Evolutionary conservation across 2,329 filamentous ascomycete genomes (phyloP), one percentile per base, ranked within the genome.

Genomic region (Lasiodiplodia theobromae): DNA sequence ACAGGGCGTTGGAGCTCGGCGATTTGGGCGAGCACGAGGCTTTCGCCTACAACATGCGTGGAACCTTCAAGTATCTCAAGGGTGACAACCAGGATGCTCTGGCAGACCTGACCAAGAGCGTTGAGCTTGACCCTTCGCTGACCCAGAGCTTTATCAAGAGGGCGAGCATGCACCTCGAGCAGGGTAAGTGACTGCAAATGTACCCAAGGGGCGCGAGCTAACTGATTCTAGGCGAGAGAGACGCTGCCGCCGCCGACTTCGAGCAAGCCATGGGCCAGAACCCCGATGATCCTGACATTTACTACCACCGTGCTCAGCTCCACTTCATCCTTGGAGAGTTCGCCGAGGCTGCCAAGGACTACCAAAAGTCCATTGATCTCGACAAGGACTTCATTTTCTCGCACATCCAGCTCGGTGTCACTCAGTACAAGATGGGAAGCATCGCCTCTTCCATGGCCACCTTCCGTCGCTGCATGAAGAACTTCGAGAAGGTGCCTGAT

Each of bases 341-440:
- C 74, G 89, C 91, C 68, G 93, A 96, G 73, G 96, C 96, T 4
- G 94, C 96, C 70, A 97, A 96, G 84, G 96, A 99, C 83, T 99
- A 99, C 84, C 96, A 99, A 81, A 97, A 97, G 84, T 98, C 96
- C 2, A 99, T 99, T 76, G 96, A 99, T 75, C 88, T 99, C 37
- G 96, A 99, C 85, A 88, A 89, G 74, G 90, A 93, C 73, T 99
- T 99, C 82, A 99, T 99, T 84, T 99, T 97, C 87, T 98, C 95
- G 8, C 96, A 99, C 84, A 99, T 99, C 77, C 96, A 99, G 82
- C 92, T 99, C 53, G 96, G 96, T 80, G 96, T 99, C 65, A 99
- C 96, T 62, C 96, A 99, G 83, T 99, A 99, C 86, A 99, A 99
- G 90, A 96, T 98, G 92, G 96, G 96, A 73, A 97, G 93, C 37